Percentiles rank a stretch among this genome's conserved stretches.
phyloP scores from a whole-genome alignment of 2,329 filamentous ascomycete genomes.

The Chalaropsis thielavioides region DNA sequence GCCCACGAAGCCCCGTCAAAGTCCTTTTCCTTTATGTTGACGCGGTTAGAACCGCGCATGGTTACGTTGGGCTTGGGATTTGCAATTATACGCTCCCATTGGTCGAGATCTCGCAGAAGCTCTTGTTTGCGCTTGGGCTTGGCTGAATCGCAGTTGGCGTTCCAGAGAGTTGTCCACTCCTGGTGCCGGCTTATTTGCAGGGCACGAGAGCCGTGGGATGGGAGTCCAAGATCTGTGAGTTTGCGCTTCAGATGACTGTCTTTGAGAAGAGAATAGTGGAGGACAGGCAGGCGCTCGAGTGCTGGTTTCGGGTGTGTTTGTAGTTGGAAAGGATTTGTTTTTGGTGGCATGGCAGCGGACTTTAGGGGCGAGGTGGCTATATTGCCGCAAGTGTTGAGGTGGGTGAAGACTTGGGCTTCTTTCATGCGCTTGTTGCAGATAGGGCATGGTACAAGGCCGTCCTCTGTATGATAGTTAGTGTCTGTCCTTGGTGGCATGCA shows the following conservation, averaged over 20 bases:
- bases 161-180: conserved; percentile 93
- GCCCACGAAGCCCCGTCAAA: conserved; percentile 73
- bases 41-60: conserved; percentile 4
- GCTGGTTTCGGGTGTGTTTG: conserved; percentile 23
- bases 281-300: conserved; percentile 53
- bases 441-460: conserved; percentile 71
- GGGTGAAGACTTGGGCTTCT: conserved; percentile 58
- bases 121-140: conserved; percentile 55
- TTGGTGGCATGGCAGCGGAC: neutral
- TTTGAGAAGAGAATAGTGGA: conserved; percentile 80
- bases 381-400: conserved; percentile 53
- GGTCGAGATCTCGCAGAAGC: conserved; percentile 62
- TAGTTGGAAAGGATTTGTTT: conserved; percentile 19
- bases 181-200: conserved; percentile 68
- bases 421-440: conserved; percentile 73
- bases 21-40: conserved; percentile 64
- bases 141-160: conserved; percentile 84
- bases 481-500: neutral
- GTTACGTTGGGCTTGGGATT: conserved; percentile 13
- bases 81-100: conserved; percentile 68
- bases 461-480: conserved; percentile 32
- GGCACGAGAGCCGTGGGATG: conserved; percentile 49
- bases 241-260: conserved; percentile 68
- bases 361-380: conserved; percentile 23
- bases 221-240: conserved; percentile 64